Evolutionary conservation across 192 early-diverging fungal genomes (phyloP), one percentile per base, ranked within the genome.

Genomic region (Coemansia sp.): DNA sequence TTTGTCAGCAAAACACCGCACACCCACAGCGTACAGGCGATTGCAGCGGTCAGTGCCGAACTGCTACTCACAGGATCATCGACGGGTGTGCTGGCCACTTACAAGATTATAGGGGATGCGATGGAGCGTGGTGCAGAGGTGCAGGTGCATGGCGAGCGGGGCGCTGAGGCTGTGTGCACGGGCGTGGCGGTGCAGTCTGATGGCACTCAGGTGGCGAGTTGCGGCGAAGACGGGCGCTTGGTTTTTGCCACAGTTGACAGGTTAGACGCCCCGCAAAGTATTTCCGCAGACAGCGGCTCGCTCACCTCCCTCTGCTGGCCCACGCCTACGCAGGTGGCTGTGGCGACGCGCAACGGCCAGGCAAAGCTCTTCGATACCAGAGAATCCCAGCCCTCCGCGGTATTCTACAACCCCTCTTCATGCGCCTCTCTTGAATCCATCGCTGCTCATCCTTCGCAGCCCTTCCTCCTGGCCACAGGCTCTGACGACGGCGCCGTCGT

Each of bases 231-330:
- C 49, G 80, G 80, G 0, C 25, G 44, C 1, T 40, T 80, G 17
- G 59, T 64, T 9, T 73, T 54, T 11, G 59, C 57, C 22, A 56
- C 53, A 0, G 15, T 67, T 6, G 23, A 59, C 9, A 59, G 71
- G 2, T 51, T 67, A 3, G 71, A 73, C 14, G 61, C 67, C 30
- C 42, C 71, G 24, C 61, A 73, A 42, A 24, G 62, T 2, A 44
- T 64, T 25, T 66, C 64, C 40, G 65, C 74, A 6, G 80, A 81
- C 44, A 70, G 69, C 45, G 69, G 68, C 0, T 65, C 59, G 7
- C 42, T 78, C 3, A 78, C 75, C 13, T 74, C 64, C 22, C 41
- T 81, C 7, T 72, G 73, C 52, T 81, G 80, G 80, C 63, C 74
- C 8, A 73, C 75, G 12, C 61, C 67, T 1, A 19, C 59, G 9